These are phyloP conservation scores for Pleurotus citrinopileatus DNA, from an alignment of 768 basidiomycete genomes.

Conservation along the genomic window DNA sequence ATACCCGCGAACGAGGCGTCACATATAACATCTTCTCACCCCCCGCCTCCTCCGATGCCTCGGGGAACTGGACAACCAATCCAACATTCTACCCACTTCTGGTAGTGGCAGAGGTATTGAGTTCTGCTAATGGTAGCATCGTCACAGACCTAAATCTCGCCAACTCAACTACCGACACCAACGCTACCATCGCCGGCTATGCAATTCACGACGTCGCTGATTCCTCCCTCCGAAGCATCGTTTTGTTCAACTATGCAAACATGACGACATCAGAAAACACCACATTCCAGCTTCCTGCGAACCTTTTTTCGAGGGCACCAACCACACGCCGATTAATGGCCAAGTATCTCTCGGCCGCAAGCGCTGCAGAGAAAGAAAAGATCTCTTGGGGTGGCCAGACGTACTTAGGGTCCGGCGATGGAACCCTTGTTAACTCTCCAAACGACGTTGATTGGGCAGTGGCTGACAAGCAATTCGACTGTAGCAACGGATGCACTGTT, in stretches of 20 bases:
- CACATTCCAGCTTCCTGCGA: constrained; percentile 28
- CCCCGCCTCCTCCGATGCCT: constrained; percentile 31
- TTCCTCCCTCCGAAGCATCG: constrained; percentile 37
- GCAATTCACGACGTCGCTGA: constrained; percentile 54
- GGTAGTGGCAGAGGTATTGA: constrained; percentile 41
- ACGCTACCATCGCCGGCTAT: constrained; percentile 48
- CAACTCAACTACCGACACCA: constrained; percentile 32
- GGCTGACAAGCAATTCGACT: constrained; percentile 34
- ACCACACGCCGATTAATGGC: constrained; percentile 25
- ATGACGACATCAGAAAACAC: constrained; percentile 34
- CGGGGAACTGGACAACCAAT: constrained; percentile 44
- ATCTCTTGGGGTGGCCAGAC: constrained; percentile 65
- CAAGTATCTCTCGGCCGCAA: constrained; percentile 47
- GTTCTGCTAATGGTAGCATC: constrained; percentile 35
- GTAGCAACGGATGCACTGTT: constrained; percentile 42
- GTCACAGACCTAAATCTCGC: constrained; percentile 45
- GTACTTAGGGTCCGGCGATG: constrained; percentile 38
- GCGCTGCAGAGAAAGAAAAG: constrained; percentile 44
- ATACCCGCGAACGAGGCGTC: constrained; percentile 52
- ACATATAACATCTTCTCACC: constrained; percentile 50
- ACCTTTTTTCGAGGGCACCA: constrained; percentile 12
- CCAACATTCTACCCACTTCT: constrained; percentile 50
- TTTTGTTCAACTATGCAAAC: constrained; percentile 51
- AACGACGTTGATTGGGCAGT: constrained; percentile 30
- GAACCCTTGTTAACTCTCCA: constrained; percentile 24